Conservation (phyloP, 768 basidiomycete species). For the Albatrellus ellisii region DNA sequence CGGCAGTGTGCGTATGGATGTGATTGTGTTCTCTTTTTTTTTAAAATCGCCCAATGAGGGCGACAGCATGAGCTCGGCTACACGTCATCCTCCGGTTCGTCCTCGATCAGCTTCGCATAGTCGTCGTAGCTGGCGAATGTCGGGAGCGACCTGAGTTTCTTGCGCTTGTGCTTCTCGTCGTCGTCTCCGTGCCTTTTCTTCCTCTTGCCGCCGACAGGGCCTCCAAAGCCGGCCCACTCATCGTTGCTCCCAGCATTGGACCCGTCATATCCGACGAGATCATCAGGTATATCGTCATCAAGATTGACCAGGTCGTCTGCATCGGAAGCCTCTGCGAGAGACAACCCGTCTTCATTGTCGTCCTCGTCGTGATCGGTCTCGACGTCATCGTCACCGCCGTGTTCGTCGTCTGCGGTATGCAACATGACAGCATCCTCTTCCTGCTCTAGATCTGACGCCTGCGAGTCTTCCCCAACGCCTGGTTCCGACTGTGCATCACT, state of each 20-base stretch:
- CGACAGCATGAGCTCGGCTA: too few species aligned
- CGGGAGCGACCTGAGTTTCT: conserved; percentile 55
- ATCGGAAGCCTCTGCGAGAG: conserved; percentile 52
- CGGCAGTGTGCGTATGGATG: too few species aligned
- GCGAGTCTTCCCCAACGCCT: conserved; percentile 17
- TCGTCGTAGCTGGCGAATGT: conserved; percentile 85
- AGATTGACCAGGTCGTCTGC: conserved; percentile 56
- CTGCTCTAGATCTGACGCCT: conserved; percentile 17
- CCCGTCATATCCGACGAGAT: conserved; percentile 48
- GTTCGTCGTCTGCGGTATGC: conserved; percentile 11
- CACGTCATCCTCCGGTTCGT: conserved; percentile 55
- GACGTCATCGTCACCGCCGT: conserved; percentile 15
- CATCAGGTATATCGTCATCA: conserved; percentile 40
- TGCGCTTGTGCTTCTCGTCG: conserved; percentile 35
- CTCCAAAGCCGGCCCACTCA: conserved; percentile 43
- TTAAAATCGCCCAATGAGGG: too few species aligned
- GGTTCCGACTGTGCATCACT: conserved; percentile 16
- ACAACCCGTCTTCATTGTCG: conserved; percentile 23
- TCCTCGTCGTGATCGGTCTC: conserved; percentile 22
- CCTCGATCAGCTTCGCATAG: conserved; percentile 76
- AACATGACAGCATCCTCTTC: not conserved
- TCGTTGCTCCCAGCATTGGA: conserved; percentile 32
- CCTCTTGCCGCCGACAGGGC: conserved; percentile 24
- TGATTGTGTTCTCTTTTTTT: too few species aligned
- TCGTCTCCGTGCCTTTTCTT: conserved; percentile 28